A percentile compares a stretch with the other conserved stretches of the same genome.
Evolutionary conservation across 208 protist genomes (phyloP).

Genomic region (Leishmania lainsoni): DNA sequence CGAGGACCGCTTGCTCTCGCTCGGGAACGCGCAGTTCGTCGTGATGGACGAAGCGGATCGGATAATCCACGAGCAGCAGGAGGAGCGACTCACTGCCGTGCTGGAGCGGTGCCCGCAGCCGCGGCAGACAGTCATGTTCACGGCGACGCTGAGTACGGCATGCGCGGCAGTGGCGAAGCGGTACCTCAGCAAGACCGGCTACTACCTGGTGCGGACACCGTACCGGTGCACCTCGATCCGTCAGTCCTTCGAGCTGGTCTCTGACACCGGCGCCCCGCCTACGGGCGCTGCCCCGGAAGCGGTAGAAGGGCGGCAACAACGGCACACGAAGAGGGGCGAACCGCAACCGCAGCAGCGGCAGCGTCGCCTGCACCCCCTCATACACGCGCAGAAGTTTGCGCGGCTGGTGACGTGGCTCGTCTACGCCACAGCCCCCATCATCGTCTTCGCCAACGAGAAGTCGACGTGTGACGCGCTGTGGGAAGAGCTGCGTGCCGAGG

Average conservation of each 20-base stretch:
- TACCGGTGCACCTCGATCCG: slow-evolving; percentile 64
- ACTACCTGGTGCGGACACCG: slow-evolving; percentile 67
- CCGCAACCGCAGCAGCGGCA: slow-evolving; percentile 10
- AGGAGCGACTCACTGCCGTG: slow-evolving; percentile 88
- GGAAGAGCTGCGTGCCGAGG: slow-evolving; percentile 67
- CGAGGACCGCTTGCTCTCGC: slow-evolving; percentile 61
- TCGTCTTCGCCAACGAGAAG: slow-evolving; percentile 85
- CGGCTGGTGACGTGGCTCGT: slow-evolving; percentile 74
- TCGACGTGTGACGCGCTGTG: slow-evolving; percentile 71
- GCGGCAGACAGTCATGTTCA: slow-evolving; percentile 96
- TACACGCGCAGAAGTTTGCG: slow-evolving; percentile 77
- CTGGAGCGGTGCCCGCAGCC: slow-evolving; percentile 79
- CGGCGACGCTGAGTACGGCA: slow-evolving; percentile 92
- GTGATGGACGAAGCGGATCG: slow-evolving; percentile 98
- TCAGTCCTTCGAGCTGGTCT: slow-evolving; percentile 79
- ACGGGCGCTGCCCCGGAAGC: slow-evolving; percentile 2
- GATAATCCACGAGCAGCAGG: slow-evolving; percentile 94
- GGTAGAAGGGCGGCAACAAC: slow-evolving; percentile 1
- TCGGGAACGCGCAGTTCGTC: slow-evolving; percentile 74
- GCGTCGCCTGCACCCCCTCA: slow-evolving; percentile 31
- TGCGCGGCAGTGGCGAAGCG: slow-evolving; percentile 62
- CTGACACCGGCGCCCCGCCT: slow-evolving; percentile 3
- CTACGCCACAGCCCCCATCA: slow-evolving; percentile 53
- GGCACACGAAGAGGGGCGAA: neutral
- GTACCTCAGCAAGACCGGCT: slow-evolving; percentile 68